phyloP scores from a whole-genome alignment of 176 grass and related monocot genomes.

The Themeda triandra region DNA sequence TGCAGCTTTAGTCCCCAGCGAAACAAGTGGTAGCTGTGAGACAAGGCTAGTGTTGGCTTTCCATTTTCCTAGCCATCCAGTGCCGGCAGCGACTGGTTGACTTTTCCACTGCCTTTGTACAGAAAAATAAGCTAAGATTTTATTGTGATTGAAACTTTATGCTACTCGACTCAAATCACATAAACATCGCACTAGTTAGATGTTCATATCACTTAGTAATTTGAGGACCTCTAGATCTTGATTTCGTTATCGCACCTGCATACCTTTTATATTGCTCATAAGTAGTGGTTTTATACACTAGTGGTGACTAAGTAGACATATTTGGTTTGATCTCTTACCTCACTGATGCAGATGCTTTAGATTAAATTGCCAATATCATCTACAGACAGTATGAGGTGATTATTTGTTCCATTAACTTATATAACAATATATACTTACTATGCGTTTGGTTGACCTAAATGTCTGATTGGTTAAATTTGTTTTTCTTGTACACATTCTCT shows the following conservation, averaged over 20 bases:
- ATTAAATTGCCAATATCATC: not conserved
- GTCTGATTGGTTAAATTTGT: not conserved
- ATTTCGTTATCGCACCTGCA: not conserved
- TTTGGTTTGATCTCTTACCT: not conserved
- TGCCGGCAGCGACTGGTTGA: no score
- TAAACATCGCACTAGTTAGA: not conserved
- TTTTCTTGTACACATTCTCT: not conserved
- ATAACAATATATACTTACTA: no score
- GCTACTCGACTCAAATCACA: not conserved
- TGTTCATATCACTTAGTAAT: not conserved
- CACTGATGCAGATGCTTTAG: not conserved
- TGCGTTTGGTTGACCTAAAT: not conserved
- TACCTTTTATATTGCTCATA: not conserved
- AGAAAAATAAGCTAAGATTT: not conserved
- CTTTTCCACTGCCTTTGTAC: no score
- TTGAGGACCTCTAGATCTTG: not conserved
- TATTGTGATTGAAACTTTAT: not conserved
- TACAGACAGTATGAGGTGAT: not conserved
- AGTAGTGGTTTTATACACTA: not conserved
- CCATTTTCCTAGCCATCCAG: no score
- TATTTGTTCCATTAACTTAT: not conserved
- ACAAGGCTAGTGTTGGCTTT: no score
- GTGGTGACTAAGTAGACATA: not conserved
- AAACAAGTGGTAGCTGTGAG: no score
- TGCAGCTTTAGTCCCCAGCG: no score